Evolutionary conservation across 1,139 yeast genomes (phyloP), one percentile per base, ranked within the genome.

Genomic region (Diutina mesorugosa): DNA sequence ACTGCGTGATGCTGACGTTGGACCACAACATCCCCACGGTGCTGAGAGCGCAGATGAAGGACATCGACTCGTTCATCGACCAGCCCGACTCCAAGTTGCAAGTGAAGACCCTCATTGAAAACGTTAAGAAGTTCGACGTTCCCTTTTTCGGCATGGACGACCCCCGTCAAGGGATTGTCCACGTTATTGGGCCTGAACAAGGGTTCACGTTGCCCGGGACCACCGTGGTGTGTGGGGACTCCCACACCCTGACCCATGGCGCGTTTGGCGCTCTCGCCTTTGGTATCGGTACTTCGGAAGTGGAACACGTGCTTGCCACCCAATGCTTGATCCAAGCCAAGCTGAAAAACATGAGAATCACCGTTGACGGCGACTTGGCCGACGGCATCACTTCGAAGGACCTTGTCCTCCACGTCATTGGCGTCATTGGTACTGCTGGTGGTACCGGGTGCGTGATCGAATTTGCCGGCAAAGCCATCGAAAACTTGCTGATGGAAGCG

Each of bases 201-300:
- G 99, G 98, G 54, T 93, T 93, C 74, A 93, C 99, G 41, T 78
- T 93, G 58, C 99, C 99, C 32, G 99, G 99, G 65, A 90, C 98
- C 58, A 93, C 99, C 4, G 97, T 93, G 51, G 99, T 93, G 55
- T 93, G 99, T 74, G 99, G 99, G 69, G 99, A 93, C 70, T 90
- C 97, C 3, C 99, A 93, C 70, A 93, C 99, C 45, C 90, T 97
- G 4, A 93, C 99, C 1, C 99, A 93, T 68, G 99, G 99, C 65
- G 99, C 99, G 51, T 93, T 93, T 68, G 99, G 99, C 60, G 77
- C 98, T n/a, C 80, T 93, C 60, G 99, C 99, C 14, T 93, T 93
- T 66, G 99, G 99, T 73, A 93, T 93, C 65, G 99, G 99, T 71
- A 93, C 99, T 60, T 91, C 98, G 5, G 99, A 93, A 73, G 99